A percentile compares a stretch with the other conserved stretches of the same genome.
These are phyloP conservation scores for Solanum bukasovii DNA, from an alignment of 257 asterid species.

Conservation along the genomic window DNA sequence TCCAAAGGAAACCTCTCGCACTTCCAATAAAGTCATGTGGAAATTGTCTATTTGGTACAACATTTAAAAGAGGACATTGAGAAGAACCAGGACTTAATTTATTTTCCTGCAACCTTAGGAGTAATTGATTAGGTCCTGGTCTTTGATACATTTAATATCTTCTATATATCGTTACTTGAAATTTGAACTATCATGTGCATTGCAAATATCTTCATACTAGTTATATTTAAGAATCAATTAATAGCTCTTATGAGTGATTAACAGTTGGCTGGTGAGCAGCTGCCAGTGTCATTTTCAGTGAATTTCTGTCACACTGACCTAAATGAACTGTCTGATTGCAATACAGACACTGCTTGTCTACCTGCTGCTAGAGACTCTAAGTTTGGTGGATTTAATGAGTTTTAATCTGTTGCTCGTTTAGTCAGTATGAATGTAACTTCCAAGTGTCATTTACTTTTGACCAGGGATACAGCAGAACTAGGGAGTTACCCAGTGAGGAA, in stretches of 20 bases:
- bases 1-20: background rate
- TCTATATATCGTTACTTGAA: background rate
- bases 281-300: background rate
- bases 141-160: background rate
- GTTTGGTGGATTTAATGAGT: background rate
- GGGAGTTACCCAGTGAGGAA: conserved; percentile 81
- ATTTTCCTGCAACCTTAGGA: background rate
- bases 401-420: background rate
- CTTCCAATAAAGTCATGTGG: background rate
- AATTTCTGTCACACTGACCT: background rate
- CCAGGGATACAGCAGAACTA: conserved; percentile 85
- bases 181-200: background rate
- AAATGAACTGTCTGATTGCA: background rate
- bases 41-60: background rate
- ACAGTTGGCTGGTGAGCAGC: background rate
- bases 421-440: background rate
- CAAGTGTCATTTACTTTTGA: conserved; percentile 10
- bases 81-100: background rate
- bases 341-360: background rate
- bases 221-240: background rate
- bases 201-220: background rate
- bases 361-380: background rate
- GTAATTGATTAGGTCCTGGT: background rate
- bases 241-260: background rate
- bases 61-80: background rate